Evolutionary conservation across 2,329 filamentous ascomycete genomes (phyloP).

Genomic region (Xylariaceae sp.): DNA sequence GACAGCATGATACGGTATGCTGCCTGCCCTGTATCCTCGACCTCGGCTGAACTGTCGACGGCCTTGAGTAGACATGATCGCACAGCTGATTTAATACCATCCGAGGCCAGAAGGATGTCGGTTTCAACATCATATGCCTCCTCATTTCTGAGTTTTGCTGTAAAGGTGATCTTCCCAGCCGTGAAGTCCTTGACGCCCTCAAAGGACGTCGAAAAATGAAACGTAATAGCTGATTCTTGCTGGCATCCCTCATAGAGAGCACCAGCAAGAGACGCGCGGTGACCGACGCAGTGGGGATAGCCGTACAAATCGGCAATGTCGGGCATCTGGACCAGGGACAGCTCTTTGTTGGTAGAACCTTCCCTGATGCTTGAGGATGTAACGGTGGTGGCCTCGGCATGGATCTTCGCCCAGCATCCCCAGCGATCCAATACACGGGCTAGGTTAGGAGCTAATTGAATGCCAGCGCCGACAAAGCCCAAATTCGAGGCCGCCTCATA

Average conservation of each 20-base stretch:
- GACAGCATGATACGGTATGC: constrained; percentile 76
- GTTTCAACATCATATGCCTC: constrained; percentile 51
- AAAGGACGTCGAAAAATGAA: constrained; percentile 61
- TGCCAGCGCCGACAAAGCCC: constrained; percentile 80
- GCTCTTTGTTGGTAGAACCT: constrained; percentile 64
- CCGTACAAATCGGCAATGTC: constrained; percentile 66
- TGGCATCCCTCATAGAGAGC: constrained; percentile 69
- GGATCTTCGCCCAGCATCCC: constrained; percentile 64
- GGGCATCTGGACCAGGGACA: constrained; percentile 65
- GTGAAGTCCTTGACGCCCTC: constrained; percentile 55
- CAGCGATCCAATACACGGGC: constrained; percentile 68
- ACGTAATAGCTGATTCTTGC: constrained; percentile 58
- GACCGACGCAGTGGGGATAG: constrained; percentile 76
- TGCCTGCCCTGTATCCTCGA: constrained; percentile 69
- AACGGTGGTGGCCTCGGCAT: constrained; percentile 66
- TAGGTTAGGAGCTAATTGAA: constrained; percentile 81
- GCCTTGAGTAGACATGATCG: constrained; percentile 52
- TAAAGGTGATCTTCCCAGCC: constrained; percentile 53
- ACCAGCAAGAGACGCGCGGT: constrained; percentile 67
- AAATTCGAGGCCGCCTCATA: constrained; percentile 70
- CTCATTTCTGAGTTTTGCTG: constrained; percentile 52
- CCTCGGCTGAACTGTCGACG: constrained; percentile 48
- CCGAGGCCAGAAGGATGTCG: constrained; percentile 50
- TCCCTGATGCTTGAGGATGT: constrained; percentile 71
- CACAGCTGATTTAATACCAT: constrained; percentile 52